Evolutionary conservation across 331 rosid genomes (phyloP).

Genomic region (Phaseolus coccineus): DNA sequence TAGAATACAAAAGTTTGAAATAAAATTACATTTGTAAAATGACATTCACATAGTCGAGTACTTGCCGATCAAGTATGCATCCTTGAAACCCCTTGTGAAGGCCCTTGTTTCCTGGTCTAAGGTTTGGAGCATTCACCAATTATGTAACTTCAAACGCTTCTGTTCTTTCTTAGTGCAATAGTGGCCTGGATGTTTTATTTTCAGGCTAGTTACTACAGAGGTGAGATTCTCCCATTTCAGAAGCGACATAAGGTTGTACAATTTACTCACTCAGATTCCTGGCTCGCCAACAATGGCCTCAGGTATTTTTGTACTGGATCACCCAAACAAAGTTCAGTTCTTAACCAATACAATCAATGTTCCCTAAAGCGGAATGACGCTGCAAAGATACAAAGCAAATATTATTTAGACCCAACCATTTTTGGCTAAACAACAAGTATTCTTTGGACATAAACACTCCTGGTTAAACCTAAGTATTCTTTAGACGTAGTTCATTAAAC

Average conservation of each 20-base stretch:
- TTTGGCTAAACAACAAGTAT: no score
- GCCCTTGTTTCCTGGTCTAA: slow-evolving; percentile 99
- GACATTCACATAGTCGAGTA: slow-evolving; percentile 81
- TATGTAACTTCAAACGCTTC: slow-evolving; percentile 6
- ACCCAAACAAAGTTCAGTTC: no score
- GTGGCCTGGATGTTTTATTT: slow-evolving; percentile 51
- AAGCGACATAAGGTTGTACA: slow-evolving; percentile 71
- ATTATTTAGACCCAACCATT: no score
- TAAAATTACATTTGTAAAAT: slow-evolving; percentile 47
- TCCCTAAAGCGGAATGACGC: no score
- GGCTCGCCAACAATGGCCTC: slow-evolving; percentile 88
- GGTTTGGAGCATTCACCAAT: slow-evolving; percentile 55
- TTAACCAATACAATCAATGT: no score
- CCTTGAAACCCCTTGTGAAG: slow-evolving; percentile 65
- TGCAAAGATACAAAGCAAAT: no score
- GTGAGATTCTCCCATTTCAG: slow-evolving; percentile 74
- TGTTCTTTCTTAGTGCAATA: background rate
- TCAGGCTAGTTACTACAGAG: slow-evolving; percentile 95
- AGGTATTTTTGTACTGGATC: no score
- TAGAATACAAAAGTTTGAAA: no score
- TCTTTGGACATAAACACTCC: no score
- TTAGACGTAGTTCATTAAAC: no score
- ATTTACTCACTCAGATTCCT: slow-evolving; percentile 90
- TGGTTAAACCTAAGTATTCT: no score
- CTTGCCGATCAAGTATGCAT: slow-evolving; percentile 71